These are phyloP conservation scores for Luffa acutangula DNA, from an alignment of 306 rosid genomes.

Conservation along the genomic window DNA sequence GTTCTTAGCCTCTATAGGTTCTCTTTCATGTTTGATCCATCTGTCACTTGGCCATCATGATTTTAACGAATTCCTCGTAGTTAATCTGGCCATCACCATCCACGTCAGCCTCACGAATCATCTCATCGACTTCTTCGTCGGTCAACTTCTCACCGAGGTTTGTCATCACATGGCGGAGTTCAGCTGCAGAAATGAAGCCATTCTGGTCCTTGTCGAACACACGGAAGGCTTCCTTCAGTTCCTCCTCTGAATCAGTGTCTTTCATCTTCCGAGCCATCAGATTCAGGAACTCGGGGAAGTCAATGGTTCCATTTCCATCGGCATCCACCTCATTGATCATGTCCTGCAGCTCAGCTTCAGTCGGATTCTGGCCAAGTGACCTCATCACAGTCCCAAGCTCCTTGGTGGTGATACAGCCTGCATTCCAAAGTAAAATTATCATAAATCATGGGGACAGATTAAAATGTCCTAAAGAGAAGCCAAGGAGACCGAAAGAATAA, in stretches of 20 bases:
- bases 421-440: neutral
- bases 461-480: neutral
- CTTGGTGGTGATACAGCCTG: constrained; percentile 77
- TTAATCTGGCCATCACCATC: constrained; percentile 80
- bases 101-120: constrained; percentile 80
- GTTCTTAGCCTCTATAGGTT: neutral
- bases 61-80: constrained; percentile 77
- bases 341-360: constrained; percentile 75
- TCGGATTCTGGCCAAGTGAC: constrained; percentile 77
- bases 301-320: constrained; percentile 77
- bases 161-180: constrained; percentile 81
- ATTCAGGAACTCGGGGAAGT: constrained; percentile 68
- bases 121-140: constrained; percentile 71
- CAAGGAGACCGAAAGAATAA: neutral
- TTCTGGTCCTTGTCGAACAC: constrained; percentile 82
- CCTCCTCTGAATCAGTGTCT: constrained; percentile 75
- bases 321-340: constrained; percentile 87
- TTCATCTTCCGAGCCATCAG: constrained; percentile 85
- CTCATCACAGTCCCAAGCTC: constrained; percentile 82
- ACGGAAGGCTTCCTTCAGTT: constrained; percentile 78
- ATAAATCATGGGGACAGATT: neutral
- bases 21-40: neutral
- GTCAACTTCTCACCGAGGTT: constrained; percentile 86
- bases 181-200: constrained; percentile 87
- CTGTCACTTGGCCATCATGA: constrained; percentile 78